Percentiles rank a stretch among this genome's conserved stretches.
phyloP scores from a whole-genome alignment of 2,329 filamentous ascomycete genomes.

The Aspergillus luchuensis region DNA sequence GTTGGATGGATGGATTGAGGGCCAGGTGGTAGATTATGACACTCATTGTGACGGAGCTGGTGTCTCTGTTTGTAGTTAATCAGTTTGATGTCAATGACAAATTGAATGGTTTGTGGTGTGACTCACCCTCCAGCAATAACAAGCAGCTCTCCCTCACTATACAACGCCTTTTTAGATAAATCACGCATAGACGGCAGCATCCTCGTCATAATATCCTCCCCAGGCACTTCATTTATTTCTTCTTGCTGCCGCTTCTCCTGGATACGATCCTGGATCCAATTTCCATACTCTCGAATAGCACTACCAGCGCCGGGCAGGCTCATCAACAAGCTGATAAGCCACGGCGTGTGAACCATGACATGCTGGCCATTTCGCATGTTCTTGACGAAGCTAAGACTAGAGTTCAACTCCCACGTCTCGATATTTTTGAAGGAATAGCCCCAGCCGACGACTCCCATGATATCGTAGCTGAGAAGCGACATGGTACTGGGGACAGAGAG shows the following conservation, averaged over 20 bases:
- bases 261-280: conserved; percentile 1
- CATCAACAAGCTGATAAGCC: not conserved
- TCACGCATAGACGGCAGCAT: not conserved
- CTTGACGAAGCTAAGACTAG: not conserved
- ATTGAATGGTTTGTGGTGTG: not conserved
- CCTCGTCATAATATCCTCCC: not conserved
- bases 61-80: not conserved
- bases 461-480: not conserved
- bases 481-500: not conserved
- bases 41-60: not conserved
- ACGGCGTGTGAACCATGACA: not conserved
- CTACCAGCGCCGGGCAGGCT: not conserved
- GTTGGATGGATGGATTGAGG: not conserved
- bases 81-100: not conserved
- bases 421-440: conserved; percentile 1
- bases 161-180: not conserved
- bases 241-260: not conserved
- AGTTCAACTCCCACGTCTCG: not conserved
- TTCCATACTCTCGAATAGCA: not conserved
- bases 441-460: conserved; percentile 1
- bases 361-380: not conserved
- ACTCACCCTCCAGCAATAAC: conserved; percentile 3
- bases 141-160: conserved; percentile 1
- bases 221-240: not conserved
- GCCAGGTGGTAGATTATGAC: not conserved